phyloP scores from a whole-genome alignment of 805 yeast species.

The Kodamaea nitidulidarum region DNA sequence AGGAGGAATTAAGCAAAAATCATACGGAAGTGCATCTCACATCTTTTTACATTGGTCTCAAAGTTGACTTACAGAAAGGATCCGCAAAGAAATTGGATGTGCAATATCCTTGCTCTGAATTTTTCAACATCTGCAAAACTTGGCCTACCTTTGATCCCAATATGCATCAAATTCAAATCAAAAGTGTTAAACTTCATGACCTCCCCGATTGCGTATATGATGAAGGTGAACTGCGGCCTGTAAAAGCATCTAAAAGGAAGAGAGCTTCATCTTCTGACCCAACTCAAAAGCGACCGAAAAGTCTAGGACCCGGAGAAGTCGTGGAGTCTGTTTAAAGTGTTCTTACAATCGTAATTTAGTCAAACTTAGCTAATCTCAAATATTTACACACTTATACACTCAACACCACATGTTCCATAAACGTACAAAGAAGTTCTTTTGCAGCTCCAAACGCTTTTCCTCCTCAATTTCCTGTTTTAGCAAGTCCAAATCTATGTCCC shows the following conservation, averaged over 20 bases:
- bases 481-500: slow-evolving; percentile 20
- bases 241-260: slow-evolving; percentile 42
- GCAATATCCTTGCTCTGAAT: slow-evolving; percentile 86
- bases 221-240: slow-evolving; percentile 76
- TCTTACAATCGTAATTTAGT: background rate
- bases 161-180: slow-evolving; percentile 57
- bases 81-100: slow-evolving; percentile 66
- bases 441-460: slow-evolving; percentile 13
- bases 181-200: slow-evolving; percentile 72
- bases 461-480: slow-evolving; percentile 20
- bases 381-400: background rate
- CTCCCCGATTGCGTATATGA: slow-evolving; percentile 77
- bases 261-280: slow-evolving; percentile 11
- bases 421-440: slow-evolving; percentile 15
- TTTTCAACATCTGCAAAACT: slow-evolving; percentile 71
- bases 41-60: slow-evolving; percentile 77
- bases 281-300: slow-evolving; percentile 21
- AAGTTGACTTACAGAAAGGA: slow-evolving; percentile 37
- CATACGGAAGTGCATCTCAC: slow-evolving; percentile 53
- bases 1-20: background rate
- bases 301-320: slow-evolving; percentile 12
- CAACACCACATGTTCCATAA: slow-evolving; percentile 11
- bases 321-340: background rate
- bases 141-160: slow-evolving; percentile 67
- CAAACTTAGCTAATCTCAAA: background rate